These are phyloP conservation scores for Rhodosorus marinus DNA, from an alignment of 23 red algal species.

Conservation along the genomic window DNA sequence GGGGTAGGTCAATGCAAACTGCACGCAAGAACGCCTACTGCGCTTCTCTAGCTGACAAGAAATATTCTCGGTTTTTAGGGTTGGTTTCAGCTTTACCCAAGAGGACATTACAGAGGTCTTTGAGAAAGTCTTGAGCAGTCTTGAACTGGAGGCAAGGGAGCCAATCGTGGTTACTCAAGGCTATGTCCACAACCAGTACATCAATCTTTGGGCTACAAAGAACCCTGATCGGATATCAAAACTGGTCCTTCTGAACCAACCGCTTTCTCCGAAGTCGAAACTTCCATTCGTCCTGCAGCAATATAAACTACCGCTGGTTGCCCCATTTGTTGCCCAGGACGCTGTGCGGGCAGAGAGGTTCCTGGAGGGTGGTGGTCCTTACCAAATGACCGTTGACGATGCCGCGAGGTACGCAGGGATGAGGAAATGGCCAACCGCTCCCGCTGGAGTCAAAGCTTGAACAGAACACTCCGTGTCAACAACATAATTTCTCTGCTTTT, in stretches of 20 bases:
- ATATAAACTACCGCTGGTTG: neutral
- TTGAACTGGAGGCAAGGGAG: neutral
- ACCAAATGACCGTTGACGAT: neutral
- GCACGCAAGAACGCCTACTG: too few relatives aligned
- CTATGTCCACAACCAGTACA: neutral
- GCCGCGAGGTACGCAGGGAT: too few relatives aligned
- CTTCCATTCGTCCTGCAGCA: neutral
- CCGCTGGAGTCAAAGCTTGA: too few relatives aligned
- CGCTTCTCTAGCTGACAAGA: too few relatives aligned
- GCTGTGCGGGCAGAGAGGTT: neutral
- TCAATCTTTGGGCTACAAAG: neutral
- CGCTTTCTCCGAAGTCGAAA: neutral
- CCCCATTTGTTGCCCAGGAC: neutral
- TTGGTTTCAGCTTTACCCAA: too few relatives aligned
- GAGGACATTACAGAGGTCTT: neutral
- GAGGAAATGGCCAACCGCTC: too few relatives aligned
- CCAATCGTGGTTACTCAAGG: neutral
- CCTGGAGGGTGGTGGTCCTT: neutral
- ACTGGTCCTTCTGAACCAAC: neutral
- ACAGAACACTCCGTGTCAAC: too few relatives aligned
- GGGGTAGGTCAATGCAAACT: neutral
- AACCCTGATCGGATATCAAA: neutral
- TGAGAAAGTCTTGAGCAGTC: neutral
- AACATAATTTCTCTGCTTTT: too few relatives aligned
- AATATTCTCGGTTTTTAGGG: too few relatives aligned